Evolutionary conservation across 768 basidiomycete species (phyloP).

Genomic region (Wakefieldia striispora): DNA sequence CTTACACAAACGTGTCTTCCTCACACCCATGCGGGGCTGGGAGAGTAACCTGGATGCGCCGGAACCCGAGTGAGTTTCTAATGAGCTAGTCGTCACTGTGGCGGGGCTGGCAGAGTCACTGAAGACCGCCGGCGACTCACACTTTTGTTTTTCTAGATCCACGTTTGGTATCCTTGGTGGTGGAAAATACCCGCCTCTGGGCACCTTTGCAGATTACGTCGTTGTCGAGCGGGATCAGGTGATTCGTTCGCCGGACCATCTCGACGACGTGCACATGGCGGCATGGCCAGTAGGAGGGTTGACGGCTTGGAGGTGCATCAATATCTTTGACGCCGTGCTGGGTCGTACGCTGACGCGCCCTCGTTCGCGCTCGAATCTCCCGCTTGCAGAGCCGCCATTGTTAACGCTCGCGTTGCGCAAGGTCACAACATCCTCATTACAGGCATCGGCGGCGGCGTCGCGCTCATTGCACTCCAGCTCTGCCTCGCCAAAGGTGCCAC

Average conservation of each 20-base stretch:
- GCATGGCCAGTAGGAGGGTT: constrained; percentile 78
- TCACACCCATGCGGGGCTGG: constrained; percentile 81
- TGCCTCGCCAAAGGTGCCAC: constrained; percentile 71
- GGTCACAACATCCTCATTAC: constrained; percentile 80
- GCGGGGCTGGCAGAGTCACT: no score
- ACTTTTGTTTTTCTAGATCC: constrained; percentile 4
- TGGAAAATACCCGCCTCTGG: constrained; percentile 48
- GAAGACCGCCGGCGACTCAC: no score
- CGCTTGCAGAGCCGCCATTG: constrained; percentile 53
- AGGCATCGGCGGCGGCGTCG: constrained; percentile 84
- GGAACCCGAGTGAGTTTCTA: constrained; percentile 51
- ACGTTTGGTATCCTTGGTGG: constrained; percentile 73
- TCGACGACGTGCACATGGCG: constrained; percentile 64
- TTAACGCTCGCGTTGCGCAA: constrained; percentile 59
- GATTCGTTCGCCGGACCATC: constrained; percentile 61
- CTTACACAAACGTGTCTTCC: constrained; percentile 64
- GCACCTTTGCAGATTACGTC: constrained; percentile 77
- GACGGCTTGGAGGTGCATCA: constrained; percentile 76
- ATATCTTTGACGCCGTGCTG: neutral
- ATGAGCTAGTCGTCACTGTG: no score
- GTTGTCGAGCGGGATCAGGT: constrained; percentile 70
- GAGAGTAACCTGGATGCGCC: constrained; percentile 60
- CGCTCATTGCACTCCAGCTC: constrained; percentile 70
- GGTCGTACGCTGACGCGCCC: neutral
- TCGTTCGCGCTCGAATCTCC: neutral